These are phyloP conservation scores for Ramalina intermedia DNA, from an alignment of 495 filamentous ascomycete genomes.

Conservation along the genomic window DNA sequence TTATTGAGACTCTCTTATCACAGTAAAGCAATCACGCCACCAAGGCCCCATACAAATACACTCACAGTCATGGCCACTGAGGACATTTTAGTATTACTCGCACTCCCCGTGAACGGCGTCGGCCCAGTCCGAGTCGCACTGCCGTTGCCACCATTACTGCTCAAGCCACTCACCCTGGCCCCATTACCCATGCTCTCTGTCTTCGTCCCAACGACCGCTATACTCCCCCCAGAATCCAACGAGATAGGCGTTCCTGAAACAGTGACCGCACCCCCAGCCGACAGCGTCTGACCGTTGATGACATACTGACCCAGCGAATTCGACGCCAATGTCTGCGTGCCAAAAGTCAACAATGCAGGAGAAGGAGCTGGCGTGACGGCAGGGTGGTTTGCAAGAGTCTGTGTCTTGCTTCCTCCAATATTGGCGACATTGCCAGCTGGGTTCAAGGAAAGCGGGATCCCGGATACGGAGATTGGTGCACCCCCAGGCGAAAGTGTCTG, in stretches of 20 bases:
- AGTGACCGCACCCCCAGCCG: not conserved
- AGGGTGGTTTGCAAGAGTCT: not conserved
- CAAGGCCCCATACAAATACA: too few species aligned
- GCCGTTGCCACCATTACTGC: too few species aligned
- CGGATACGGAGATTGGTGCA: slow-evolving; percentile 7
- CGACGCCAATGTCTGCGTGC: slow-evolving; percentile 3
- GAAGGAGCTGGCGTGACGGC: not conserved
- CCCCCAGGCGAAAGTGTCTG: slow-evolving; percentile 9
- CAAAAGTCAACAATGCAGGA: not conserved
- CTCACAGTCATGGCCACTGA: too few species aligned
- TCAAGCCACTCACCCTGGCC: too few species aligned
- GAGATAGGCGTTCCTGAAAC: slow-evolving; percentile 8
- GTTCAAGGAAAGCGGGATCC: slow-evolving; percentile 3
- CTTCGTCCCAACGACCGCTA: slow-evolving; percentile 1
- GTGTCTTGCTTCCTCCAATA: not conserved
- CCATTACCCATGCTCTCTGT: not conserved
- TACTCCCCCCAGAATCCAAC: slow-evolving; percentile 1
- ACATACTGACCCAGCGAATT: slow-evolving; percentile 1
- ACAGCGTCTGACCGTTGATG: too few species aligned
- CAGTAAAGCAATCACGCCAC: too few species aligned
- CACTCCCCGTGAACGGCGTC: too few species aligned
- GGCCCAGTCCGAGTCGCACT: too few species aligned
- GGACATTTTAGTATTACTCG: too few species aligned
- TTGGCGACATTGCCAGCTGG: not conserved
- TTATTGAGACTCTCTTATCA: too few species aligned